Evolutionary conservation across 306 rosid species (phyloP).

Genomic region (Adenanthera pavonina): DNA sequence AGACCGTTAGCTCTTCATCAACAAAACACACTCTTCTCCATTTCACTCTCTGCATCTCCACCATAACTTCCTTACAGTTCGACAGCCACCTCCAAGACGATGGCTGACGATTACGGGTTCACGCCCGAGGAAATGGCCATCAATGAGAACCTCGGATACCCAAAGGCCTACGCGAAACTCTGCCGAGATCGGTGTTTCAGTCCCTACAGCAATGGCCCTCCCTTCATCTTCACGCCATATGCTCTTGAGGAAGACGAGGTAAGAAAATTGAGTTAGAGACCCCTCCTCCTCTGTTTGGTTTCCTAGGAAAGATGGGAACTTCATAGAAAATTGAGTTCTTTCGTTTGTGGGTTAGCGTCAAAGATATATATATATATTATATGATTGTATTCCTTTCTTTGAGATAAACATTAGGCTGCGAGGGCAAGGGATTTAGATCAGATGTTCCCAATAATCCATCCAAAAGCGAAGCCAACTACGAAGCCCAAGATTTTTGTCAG

Average conservation of each 20-base stretch:
- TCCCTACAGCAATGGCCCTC: constrained; percentile 78
- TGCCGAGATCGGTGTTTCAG: constrained; percentile 61
- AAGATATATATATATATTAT: neutral
- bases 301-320: neutral
- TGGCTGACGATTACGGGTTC: constrained; percentile 70
- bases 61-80: constrained; percentile 4
- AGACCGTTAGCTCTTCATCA: constrained; percentile 63
- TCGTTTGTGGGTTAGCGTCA: constrained; percentile 5
- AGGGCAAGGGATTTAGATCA: constrained; percentile 63
- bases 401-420: constrained; percentile 48
- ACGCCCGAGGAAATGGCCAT: constrained; percentile 64
- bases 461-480: constrained; percentile 74
- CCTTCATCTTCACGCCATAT: constrained; percentile 77
- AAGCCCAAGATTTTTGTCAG: constrained; percentile 78
- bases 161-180: constrained; percentile 72
- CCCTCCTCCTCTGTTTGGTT: neutral
- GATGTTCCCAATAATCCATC: constrained; percentile 74
- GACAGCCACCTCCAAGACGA: constrained; percentile 38
- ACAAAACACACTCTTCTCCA: constrained; percentile 33
- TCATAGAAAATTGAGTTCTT: neutral
- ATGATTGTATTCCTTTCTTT: neutral
- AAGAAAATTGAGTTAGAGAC: neutral
- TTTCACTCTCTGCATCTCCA: constrained; percentile 25
- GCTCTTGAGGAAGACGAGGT: constrained; percentile 79
- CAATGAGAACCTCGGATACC: constrained; percentile 77